Base-by-base conservation (phyloP, 2,329 filamentous ascomycete genomes). In the Aaosphaeria arxii region DNA sequence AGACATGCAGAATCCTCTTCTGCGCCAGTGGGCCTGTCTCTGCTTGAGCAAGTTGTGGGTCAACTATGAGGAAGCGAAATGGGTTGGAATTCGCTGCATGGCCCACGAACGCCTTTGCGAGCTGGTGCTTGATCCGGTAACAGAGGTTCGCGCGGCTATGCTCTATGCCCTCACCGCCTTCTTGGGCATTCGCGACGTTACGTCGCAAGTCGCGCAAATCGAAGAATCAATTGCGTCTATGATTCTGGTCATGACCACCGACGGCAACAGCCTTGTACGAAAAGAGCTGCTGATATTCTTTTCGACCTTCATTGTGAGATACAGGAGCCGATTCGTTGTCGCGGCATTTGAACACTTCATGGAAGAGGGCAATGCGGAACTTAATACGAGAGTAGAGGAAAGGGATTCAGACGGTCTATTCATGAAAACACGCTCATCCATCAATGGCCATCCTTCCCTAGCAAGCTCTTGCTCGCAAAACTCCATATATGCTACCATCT, bases 1-100 rank as follows among this genome's bases (percentile, higher is more conserved):
- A 51, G 94, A 96, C 65, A 83, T 87, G 48, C 87, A 95, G 53
- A 96, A 96, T 56, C 88, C 90, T 1, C 76, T 99, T 7, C 76
- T 99, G 42, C 82, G 94, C 36, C 94, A 99, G 68, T 99, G 94
- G 91, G 91, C 91, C 13, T 96, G 91, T 65, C 78, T 99, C 6
- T 97, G 92, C 71, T 83, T 99, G 52, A 96, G 92, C 67, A 92
- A 96, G 75, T 78, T 99, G 24, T 97, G 92, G 91, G 82, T 87
- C 55, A 88, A 95, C 60, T 87, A 91, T 45, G 85, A 91, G 1
- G 91, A 96, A 64, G 92, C 91, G 1, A 97, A 97, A 68, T 97
- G 92, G 89, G 83, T 88, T 57, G 94, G 90, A n/a, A 95, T 97
- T 51, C 81, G 89, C 42, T 90, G 91, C 63, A 86, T 87, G 56